phyloP scores from a whole-genome alignment of 2,329 filamentous ascomycete species.

The Colletotrichum lindemuthianum region DNA sequence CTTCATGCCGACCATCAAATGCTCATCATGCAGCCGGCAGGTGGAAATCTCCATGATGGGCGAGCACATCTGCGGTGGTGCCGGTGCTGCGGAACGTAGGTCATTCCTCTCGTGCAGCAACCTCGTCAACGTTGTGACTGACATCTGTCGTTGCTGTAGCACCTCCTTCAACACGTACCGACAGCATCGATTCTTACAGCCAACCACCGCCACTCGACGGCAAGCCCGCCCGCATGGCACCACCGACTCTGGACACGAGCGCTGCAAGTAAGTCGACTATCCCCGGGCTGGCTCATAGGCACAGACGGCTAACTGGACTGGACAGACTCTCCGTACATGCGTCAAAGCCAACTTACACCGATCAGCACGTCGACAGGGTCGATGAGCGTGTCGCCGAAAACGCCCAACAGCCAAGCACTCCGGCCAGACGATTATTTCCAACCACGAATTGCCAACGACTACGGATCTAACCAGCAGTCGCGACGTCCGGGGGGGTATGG shows the following conservation, averaged over 20 bases:
- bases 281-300: not conserved
- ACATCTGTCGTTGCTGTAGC: slow-evolving; percentile 40
- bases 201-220: slow-evolving; percentile 42
- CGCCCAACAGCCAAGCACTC: slow-evolving; percentile 57
- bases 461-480: slow-evolving; percentile 50
- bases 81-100: slow-evolving; percentile 58
- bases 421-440: slow-evolving; percentile 57
- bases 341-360: slow-evolving; percentile 70
- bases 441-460: slow-evolving; percentile 56
- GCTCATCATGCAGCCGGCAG: slow-evolving; percentile 79
- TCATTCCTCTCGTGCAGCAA: not conserved
- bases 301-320: slow-evolving; percentile 44
- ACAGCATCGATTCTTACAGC: slow-evolving; percentile 42
- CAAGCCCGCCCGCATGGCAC: slow-evolving; percentile 52
- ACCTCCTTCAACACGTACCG: slow-evolving; percentile 47
- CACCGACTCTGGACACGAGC: slow-evolving; percentile 61
- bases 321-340: slow-evolving; percentile 64
- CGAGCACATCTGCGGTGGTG: slow-evolving; percentile 77
- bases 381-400: slow-evolving; percentile 71
- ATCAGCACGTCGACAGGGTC: slow-evolving; percentile 69
- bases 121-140: not conserved
- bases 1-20: slow-evolving; percentile 87
- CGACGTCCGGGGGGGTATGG: slow-evolving; percentile 61
- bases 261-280: slow-evolving; percentile 59
- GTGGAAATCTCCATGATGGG: slow-evolving; percentile 89